Evolutionary conservation across 768 basidiomycete genomes (phyloP).

Genomic region (Dioszegia crocea): DNA sequence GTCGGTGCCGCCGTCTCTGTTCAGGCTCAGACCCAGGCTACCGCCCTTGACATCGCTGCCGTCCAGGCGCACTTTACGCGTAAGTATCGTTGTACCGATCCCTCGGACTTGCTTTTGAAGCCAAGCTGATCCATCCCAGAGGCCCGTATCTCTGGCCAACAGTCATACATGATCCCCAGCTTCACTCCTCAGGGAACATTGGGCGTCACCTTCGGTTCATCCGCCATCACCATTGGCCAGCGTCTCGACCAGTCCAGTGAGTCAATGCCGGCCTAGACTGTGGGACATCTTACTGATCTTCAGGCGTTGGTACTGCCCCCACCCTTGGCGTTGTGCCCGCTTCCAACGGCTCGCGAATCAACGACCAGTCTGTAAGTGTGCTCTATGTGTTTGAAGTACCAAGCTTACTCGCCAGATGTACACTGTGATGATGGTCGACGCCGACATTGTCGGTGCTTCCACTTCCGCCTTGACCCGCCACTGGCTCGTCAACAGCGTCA

Average conservation of each 20-base stretch:
- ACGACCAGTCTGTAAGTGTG: slow-evolving; percentile 16
- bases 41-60: slow-evolving; percentile 56
- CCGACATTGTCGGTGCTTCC: slow-evolving; percentile 62
- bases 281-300: neutral
- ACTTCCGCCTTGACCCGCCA: slow-evolving; percentile 58
- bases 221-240: slow-evolving; percentile 60
- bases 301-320: slow-evolving; percentile 62
- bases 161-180: slow-evolving; percentile 60
- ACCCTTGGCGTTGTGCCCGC: slow-evolving; percentile 57
- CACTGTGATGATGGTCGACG: slow-evolving; percentile 73
- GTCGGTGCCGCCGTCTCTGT: slow-evolving; percentile 48
- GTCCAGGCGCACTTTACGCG: slow-evolving; percentile 66
- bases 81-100: slow-evolving; percentile 10
- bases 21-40: slow-evolving; percentile 53
- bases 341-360: slow-evolving; percentile 52
- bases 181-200: slow-evolving; percentile 65
- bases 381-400: neutral
- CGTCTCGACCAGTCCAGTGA: slow-evolving; percentile 58
- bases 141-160: slow-evolving; percentile 51
- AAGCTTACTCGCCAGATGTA: slow-evolving; percentile 47
- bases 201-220: slow-evolving; percentile 57
- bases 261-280: slow-evolving; percentile 23
- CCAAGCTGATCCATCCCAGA: neutral
- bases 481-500: slow-evolving; percentile 71
- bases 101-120: neutral